These are phyloP conservation scores for Trypethelium eluteriae DNA, from an alignment of 495 filamentous ascomycete species.

Conservation along the genomic window DNA sequence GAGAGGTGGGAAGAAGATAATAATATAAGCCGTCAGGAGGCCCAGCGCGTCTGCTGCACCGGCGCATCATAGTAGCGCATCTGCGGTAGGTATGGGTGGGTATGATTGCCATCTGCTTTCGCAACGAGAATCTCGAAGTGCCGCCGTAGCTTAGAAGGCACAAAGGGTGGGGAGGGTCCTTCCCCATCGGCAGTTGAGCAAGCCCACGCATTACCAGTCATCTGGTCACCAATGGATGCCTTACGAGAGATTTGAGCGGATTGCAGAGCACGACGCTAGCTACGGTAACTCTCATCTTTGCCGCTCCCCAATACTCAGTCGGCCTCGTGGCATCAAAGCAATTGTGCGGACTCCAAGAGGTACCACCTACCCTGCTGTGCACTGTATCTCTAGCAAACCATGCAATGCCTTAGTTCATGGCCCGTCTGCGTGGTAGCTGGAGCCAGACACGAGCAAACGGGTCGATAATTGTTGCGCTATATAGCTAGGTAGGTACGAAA, in stretches of 20 bases:
- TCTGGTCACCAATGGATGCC: background rate
- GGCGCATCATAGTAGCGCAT: background rate
- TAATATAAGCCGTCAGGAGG: background rate
- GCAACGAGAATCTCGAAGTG: background rate
- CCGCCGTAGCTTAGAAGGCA: constrained; percentile 1
- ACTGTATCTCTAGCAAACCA: background rate
- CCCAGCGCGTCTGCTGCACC: background rate
- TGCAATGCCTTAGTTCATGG: background rate
- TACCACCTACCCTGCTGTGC: background rate
- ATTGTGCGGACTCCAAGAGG: too few species aligned
- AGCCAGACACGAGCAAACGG: too few species aligned
- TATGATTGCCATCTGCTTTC: too few species aligned
- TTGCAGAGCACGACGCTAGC: too few species aligned
- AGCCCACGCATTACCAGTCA: background rate
- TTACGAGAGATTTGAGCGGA: too few species aligned
- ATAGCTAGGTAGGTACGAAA: too few species aligned
- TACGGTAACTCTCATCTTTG: too few species aligned
- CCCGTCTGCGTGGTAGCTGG: too few species aligned
- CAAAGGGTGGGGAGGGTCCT: background rate
- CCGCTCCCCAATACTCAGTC: background rate
- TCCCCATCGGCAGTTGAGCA: constrained; percentile 1
- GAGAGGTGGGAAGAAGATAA: background rate
- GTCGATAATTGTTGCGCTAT: too few species aligned
- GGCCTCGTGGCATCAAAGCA: background rate
- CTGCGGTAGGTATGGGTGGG: too few species aligned